phyloP scores from a whole-genome alignment of 1,284 basidiomycete species.

The Fomitopsis palustris region DNA sequence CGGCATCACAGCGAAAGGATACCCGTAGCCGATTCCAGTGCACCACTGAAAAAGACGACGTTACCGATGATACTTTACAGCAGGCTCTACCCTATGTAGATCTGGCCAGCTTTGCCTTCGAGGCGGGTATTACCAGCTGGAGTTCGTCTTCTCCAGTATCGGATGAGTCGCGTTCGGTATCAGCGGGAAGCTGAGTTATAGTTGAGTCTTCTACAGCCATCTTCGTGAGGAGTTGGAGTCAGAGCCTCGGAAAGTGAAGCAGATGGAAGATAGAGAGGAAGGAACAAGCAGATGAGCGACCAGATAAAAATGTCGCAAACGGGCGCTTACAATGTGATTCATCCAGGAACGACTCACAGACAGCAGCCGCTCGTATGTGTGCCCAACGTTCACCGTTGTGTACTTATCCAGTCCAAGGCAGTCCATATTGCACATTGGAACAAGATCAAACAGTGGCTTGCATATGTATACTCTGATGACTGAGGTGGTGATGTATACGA shows the following conservation, averaged over 20 bases:
- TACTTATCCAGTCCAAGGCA: too few relatives aligned
- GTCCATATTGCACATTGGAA: too few relatives aligned
- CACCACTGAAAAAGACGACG: constrained; percentile 56
- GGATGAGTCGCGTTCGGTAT: constrained; percentile 25
- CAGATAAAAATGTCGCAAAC: neutral
- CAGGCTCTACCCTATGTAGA: constrained; percentile 29
- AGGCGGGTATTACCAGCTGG: constrained; percentile 52
- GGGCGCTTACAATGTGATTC: neutral
- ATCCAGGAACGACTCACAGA: neutral
- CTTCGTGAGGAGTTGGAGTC: neutral
- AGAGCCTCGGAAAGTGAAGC: neutral
- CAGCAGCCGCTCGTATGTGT: neutral
- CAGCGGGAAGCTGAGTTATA: constrained; percentile 16
- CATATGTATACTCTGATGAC: too few relatives aligned
- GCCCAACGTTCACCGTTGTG: too few relatives aligned
- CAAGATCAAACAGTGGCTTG: too few relatives aligned
- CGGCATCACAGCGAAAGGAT: constrained; percentile 46
- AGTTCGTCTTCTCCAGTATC: constrained; percentile 48
- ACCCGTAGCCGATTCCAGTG: constrained; percentile 84
- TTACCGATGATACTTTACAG: constrained; percentile 59
- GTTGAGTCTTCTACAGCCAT: constrained; percentile 18
- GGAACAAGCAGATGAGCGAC: neutral
- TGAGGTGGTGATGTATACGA: too few relatives aligned
- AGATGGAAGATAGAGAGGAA: neutral
- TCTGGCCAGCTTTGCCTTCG: constrained; percentile 21